Percentiles rank a stretch among this genome's conserved stretches.
These are phyloP conservation scores for Parascedosporium putredinis DNA, from an alignment of 2,329 filamentous ascomycete species.

Conservation along the genomic window DNA sequence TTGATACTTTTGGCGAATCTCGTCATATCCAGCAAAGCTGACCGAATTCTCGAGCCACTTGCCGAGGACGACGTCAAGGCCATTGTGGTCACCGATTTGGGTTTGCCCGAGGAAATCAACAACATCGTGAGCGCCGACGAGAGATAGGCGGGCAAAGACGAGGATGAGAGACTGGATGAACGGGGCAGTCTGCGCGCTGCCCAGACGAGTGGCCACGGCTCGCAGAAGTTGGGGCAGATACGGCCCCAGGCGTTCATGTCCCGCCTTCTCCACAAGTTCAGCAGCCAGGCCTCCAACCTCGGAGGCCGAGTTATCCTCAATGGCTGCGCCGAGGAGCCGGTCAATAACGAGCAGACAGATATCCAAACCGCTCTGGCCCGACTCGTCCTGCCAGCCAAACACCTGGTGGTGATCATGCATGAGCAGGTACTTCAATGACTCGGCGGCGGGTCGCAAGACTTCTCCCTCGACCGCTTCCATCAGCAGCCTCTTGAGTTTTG, in stretches of 20 bases:
- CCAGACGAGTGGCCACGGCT: conserved; percentile 77
- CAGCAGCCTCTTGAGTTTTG: conserved; percentile 74
- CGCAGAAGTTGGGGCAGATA: conserved; percentile 80
- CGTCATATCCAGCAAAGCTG: conserved; percentile 96
- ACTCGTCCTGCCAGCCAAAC: conserved; percentile 73
- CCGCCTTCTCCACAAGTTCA: conserved; percentile 90
- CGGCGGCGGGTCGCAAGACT: conserved; percentile 74
- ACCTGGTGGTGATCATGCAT: conserved; percentile 84
- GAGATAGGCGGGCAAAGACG: conserved; percentile 83
- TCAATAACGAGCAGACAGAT: conserved; percentile 87
- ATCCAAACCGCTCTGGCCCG: conserved; percentile 74
- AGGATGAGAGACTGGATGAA: conserved; percentile 95
- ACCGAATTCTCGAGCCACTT: conserved; percentile 98
- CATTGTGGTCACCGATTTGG: conserved; percentile 67
- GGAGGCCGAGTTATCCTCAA: conserved; percentile 92
- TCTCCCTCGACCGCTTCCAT: conserved; percentile 81
- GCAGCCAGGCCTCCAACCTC: conserved; percentile 92
- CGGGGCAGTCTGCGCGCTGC: conserved; percentile 69
- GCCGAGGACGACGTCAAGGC: conserved; percentile 77
- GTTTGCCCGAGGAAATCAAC: conserved; percentile 84
- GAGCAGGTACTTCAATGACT: conserved; percentile 81
- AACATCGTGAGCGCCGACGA: conserved; percentile 78
- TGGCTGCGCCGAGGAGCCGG: conserved; percentile 67
- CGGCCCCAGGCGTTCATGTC: conserved; percentile 79
- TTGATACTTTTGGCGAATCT: conserved; percentile 82